These are phyloP conservation scores for Cornus florida DNA, from an alignment of 148 eudicot genomes.

Conservation along the genomic window DNA sequence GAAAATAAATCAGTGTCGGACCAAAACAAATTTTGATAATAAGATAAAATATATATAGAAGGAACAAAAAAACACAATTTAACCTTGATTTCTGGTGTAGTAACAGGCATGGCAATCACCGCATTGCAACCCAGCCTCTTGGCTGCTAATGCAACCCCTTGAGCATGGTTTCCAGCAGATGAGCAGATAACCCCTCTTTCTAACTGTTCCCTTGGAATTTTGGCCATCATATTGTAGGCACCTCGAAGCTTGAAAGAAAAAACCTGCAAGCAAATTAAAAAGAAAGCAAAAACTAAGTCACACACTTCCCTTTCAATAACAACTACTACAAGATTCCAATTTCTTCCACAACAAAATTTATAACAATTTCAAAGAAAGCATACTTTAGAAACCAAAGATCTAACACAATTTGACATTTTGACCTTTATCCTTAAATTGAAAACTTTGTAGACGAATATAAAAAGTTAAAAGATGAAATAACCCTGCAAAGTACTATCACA, in stretches of 20 bases:
- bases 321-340: background rate
- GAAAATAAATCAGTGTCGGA: background rate
- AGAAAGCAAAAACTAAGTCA: conserved; percentile 2
- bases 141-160: conserved; percentile 94
- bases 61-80: background rate
- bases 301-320: background rate
- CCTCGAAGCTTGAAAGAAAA: conserved; percentile 95
- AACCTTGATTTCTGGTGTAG: conserved; percentile 99
- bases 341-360: background rate
- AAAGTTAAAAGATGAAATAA: background rate
- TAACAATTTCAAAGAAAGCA: background rate
- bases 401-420: background rate
- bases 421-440: background rate
- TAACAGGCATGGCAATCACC: conserved; percentile 96
- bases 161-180: conserved; percentile 99
- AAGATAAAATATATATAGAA: background rate
- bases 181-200: conserved; percentile 91
- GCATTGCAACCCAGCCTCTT: conserved; percentile 77
- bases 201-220: conserved; percentile 71
- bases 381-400: background rate
- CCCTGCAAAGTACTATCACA: background rate
- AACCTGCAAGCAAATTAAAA: conserved; percentile 45
- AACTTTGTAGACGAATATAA: background rate
- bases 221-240: conserved; percentile 97
- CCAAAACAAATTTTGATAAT: background rate